phyloP scores from a whole-genome alignment of 1,139 yeast species.

The Diutina scorzettiae region DNA sequence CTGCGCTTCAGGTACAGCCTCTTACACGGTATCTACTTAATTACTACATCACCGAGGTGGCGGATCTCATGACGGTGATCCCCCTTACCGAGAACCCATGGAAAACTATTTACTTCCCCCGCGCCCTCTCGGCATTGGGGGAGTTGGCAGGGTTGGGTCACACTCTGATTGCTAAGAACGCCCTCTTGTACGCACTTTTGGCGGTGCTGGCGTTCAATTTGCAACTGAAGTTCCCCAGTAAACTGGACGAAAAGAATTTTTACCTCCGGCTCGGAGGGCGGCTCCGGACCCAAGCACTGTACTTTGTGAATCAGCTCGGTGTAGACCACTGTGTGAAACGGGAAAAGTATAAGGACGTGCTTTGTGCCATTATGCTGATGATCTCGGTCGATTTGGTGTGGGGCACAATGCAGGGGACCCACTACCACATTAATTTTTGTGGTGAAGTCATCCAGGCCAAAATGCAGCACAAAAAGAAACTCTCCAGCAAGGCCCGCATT shows the following conservation, averaged over 20 bases:
- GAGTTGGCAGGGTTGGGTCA: slow-evolving; percentile 65
- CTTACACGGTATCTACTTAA: slow-evolving; percentile 57
- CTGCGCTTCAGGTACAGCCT: slow-evolving; percentile 54
- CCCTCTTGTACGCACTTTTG: slow-evolving; percentile 63
- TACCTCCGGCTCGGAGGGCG: slow-evolving; percentile 64
- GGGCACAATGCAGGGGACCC: slow-evolving; percentile 87
- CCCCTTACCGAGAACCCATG: slow-evolving; percentile 78
- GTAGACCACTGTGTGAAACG: slow-evolving; percentile 41
- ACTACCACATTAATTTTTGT: slow-evolving; percentile 63
- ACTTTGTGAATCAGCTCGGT: slow-evolving; percentile 42
- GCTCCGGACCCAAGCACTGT: slow-evolving; percentile 62
- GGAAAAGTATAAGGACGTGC: slow-evolving; percentile 74
- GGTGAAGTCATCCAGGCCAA: slow-evolving; percentile 63
- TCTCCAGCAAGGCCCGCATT: slow-evolving; percentile 66
- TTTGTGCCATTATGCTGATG: slow-evolving; percentile 80
- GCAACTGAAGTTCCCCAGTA: slow-evolving; percentile 55
- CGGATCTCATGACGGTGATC: slow-evolving; percentile 81
- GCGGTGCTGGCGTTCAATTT: slow-evolving; percentile 78
- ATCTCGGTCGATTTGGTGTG: slow-evolving; percentile 80
- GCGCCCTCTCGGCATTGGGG: slow-evolving; percentile 73
- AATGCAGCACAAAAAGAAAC: slow-evolving; percentile 50
- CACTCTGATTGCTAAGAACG: slow-evolving; percentile 68
- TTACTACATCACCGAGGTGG: slow-evolving; percentile 69
- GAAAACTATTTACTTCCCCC: slow-evolving; percentile 74
- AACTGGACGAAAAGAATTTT: slow-evolving; percentile 53